phyloP scores from a whole-genome alignment of 2,329 filamentous ascomycete species.

The Cyphellophora europaea region DNA sequence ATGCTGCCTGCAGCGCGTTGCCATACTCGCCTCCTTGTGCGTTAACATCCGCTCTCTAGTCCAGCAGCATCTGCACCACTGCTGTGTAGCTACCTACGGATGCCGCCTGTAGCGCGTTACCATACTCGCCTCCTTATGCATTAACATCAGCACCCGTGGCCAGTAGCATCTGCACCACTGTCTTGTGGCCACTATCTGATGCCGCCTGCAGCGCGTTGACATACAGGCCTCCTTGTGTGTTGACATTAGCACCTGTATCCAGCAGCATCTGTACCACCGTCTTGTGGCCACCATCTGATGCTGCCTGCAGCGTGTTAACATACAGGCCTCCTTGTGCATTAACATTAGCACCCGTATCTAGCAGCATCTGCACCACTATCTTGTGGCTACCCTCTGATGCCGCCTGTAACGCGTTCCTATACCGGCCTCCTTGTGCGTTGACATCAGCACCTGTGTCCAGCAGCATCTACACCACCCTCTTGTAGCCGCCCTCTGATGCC shows the following conservation, averaged over 20 bases:
- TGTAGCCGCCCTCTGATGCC: constrained; percentile 10
- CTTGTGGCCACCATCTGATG: constrained; percentile 5
- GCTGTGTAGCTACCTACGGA: not conserved
- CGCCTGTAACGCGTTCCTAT: constrained; percentile 7
- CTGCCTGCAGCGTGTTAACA: constrained; percentile 7
- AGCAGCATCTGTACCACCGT: constrained; percentile 7
- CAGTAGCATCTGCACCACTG: constrained; percentile 8
- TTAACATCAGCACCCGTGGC: constrained; percentile 9
- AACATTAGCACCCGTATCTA: constrained; percentile 8
- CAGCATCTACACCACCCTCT: constrained; percentile 6
- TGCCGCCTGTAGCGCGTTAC: constrained; percentile 7
- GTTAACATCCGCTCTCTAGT: constrained; percentile 3
- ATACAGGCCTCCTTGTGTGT: constrained; percentile 8
- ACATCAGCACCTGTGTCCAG: constrained; percentile 9
- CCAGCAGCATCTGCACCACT: constrained; percentile 1
- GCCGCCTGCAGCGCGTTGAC: constrained; percentile 11
- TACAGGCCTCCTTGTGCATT: constrained; percentile 9
- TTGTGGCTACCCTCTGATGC: constrained; percentile 1
- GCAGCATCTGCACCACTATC: constrained; percentile 1
- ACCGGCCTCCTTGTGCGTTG: constrained; percentile 4
- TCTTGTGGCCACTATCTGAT: constrained; percentile 5
- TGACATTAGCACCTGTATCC: constrained; percentile 14
- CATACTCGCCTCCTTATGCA: constrained; percentile 4
- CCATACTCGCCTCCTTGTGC: constrained; percentile 4
- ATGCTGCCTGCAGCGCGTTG: constrained; percentile 7